phyloP scores from a whole-genome alignment of 2,329 filamentous ascomycete species.

The Ampelomyces quisqualis region DNA sequence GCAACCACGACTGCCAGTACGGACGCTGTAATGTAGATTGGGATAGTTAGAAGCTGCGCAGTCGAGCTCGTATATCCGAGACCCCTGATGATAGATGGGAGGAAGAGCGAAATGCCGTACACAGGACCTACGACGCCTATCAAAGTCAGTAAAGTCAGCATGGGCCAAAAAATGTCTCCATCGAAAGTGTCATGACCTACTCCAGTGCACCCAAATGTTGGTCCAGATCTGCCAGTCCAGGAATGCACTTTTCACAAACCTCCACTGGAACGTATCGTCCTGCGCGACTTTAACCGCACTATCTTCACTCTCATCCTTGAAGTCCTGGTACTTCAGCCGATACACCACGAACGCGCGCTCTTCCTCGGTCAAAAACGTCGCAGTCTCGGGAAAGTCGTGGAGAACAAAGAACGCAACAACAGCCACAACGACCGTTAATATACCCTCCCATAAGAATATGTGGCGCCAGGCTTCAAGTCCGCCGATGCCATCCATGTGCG shows the following conservation, averaged over 20 bases:
- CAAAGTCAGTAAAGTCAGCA: constrained; percentile 13
- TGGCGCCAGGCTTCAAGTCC: constrained; percentile 39
- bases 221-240: constrained; percentile 52
- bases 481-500: constrained; percentile 60
- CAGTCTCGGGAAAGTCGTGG: constrained; percentile 63
- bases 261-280: constrained; percentile 69
- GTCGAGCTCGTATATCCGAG: constrained; percentile 45
- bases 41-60: constrained; percentile 48
- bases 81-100: constrained; percentile 52
- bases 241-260: constrained; percentile 48
- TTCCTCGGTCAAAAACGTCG: constrained; percentile 56
- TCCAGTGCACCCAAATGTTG: constrained; percentile 64
- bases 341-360: constrained; percentile 60
- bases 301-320: constrained; percentile 52
- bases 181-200: no score
- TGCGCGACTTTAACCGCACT: constrained; percentile 67
- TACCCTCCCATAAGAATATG: constrained; percentile 43
- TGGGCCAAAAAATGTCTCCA: no score
- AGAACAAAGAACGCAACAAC: constrained; percentile 54
- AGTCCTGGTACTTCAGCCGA: constrained; percentile 55
- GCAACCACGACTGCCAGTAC: constrained; percentile 38
- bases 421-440: constrained; percentile 40
- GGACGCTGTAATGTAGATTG: constrained; percentile 46
- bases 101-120: constrained; percentile 42
- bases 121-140: constrained; percentile 43